Percentiles rank a stretch among this genome's conserved stretches.
phyloP scores from a whole-genome alignment of 2,329 filamentous ascomycete species.

The Phialophora macrospora region DNA sequence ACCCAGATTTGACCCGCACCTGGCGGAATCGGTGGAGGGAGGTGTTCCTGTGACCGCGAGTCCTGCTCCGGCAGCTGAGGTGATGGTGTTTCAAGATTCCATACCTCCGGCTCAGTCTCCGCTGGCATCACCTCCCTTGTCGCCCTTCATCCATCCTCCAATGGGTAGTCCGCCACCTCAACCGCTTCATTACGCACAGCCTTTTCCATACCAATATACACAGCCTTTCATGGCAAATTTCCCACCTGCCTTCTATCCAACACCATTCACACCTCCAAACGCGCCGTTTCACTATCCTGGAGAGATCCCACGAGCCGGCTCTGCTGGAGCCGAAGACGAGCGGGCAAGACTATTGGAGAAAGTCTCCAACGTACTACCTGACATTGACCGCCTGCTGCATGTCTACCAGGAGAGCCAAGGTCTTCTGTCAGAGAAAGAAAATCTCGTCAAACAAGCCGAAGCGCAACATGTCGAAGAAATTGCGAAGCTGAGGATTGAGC shows the following conservation, averaged over 20 bases:
- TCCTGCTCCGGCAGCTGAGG: conserved; percentile 17
- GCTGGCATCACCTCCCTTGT: conserved; percentile 29
- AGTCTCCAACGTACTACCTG: conserved; percentile 54
- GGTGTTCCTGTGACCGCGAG: conserved; percentile 47
- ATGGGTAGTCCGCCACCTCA: conserved; percentile 29
- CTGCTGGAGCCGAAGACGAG: conserved; percentile 30
- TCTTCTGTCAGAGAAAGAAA: conserved; percentile 56
- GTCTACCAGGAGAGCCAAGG: conserved; percentile 58
- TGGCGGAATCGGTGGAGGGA: conserved; percentile 43
- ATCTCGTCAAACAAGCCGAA: conserved; percentile 55
- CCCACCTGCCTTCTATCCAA: conserved; percentile 25
- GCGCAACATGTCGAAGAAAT: conserved; percentile 55
- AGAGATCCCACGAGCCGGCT: conserved; percentile 23
- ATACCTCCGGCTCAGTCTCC: conserved; percentile 21
- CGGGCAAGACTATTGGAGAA: conserved; percentile 40
- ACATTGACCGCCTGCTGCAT: conserved; percentile 50
- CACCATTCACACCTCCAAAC: conserved; percentile 22
- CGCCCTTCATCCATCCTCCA: conserved; percentile 31
- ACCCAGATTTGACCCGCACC: conserved; percentile 17
- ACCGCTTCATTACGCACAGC: conserved; percentile 15
- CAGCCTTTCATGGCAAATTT: conserved; percentile 22
- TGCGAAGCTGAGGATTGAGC: conserved; percentile 57
- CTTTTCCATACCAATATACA: conserved; percentile 28
- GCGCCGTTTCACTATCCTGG: conserved; percentile 15
- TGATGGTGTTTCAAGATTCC: conserved; percentile 7